These are phyloP conservation scores for Manihot esculenta DNA, from an alignment of 441 rosid genomes.

Conservation along the genomic window DNA sequence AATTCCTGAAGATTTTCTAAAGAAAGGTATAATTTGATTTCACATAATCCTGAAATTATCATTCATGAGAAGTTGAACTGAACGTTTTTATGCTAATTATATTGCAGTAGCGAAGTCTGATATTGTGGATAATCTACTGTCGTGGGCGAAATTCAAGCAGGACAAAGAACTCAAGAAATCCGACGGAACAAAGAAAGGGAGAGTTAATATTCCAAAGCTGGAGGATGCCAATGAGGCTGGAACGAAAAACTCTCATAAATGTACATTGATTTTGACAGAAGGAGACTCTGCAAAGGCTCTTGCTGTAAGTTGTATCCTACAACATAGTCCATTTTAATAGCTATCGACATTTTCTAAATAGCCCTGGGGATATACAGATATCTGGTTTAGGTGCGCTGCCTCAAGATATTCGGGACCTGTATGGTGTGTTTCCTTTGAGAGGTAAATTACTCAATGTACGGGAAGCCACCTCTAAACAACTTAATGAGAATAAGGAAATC, in stretches of 20 bases:
- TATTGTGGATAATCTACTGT: constrained; percentile 73
- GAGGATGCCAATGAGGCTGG: constrained; percentile 97
- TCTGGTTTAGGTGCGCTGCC: constrained; percentile 69
- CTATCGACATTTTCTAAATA: not conserved
- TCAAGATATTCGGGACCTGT: constrained; percentile 49
- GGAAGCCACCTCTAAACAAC: constrained; percentile 83
- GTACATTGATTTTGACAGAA: constrained; percentile 94
- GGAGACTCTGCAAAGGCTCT: constrained; percentile 98
- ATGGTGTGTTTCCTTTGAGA: constrained; percentile 90
- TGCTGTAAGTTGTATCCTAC: constrained; percentile 57
- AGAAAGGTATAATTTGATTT: constrained; percentile 54
- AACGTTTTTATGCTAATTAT: not conserved
- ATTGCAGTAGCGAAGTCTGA: constrained; percentile 80
- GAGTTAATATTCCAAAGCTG: constrained; percentile 62
- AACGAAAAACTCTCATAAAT: constrained; percentile 63
- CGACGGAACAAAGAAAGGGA: constrained; percentile 76
- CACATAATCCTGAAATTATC: not conserved
- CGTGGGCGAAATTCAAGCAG: constrained; percentile 88
- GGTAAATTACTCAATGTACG: constrained; percentile 94
- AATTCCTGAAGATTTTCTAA: constrained; percentile 72
- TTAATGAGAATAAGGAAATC: constrained; percentile 83
- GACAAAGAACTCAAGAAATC: constrained; percentile 87
- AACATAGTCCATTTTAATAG: not conserved
- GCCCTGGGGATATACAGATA: constrained; percentile 39
- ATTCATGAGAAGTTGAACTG: not conserved